Conservation (phyloP, 139 green algal species). For the Chlamydomonas sphaeroides region DNA sequence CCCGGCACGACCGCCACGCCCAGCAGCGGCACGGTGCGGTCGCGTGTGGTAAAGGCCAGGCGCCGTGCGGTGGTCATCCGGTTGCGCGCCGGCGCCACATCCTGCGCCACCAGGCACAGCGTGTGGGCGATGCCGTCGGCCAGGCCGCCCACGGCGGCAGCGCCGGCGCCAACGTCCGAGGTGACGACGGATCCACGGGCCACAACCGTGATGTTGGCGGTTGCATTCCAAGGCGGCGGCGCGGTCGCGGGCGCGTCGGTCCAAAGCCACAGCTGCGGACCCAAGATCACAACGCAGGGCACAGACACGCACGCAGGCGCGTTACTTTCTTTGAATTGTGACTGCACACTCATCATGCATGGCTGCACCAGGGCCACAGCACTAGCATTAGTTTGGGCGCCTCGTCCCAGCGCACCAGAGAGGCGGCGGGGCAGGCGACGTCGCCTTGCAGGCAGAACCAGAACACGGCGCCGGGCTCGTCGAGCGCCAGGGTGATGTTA, state of each 20-base stretch:
- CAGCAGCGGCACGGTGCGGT: constrained; percentile 18
- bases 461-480: constrained; percentile 40
- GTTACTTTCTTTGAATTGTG: no score
- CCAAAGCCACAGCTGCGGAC: no score
- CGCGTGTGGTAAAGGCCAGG: constrained; percentile 41
- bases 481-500: constrained; percentile 1
- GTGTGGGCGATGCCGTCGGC: background rate
- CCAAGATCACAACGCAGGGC: no score
- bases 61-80: constrained; percentile 14
- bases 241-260: no score
- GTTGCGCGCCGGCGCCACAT: constrained; percentile 46
- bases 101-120: constrained; percentile 52
- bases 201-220: no score
- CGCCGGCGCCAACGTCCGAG: background rate
- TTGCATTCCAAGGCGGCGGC: no score
- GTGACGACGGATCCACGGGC: no score
- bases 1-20: background rate
- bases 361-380: no score
- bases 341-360: no score
- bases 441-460: constrained; percentile 10
- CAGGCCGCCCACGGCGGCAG: background rate
- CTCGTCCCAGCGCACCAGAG: background rate
- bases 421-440: background rate
- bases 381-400: no score
- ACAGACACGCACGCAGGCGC: no score